These are phyloP conservation scores for Calycina herbarum DNA, from an alignment of 2,329 filamentous ascomycete genomes.

Conservation along the genomic window DNA sequence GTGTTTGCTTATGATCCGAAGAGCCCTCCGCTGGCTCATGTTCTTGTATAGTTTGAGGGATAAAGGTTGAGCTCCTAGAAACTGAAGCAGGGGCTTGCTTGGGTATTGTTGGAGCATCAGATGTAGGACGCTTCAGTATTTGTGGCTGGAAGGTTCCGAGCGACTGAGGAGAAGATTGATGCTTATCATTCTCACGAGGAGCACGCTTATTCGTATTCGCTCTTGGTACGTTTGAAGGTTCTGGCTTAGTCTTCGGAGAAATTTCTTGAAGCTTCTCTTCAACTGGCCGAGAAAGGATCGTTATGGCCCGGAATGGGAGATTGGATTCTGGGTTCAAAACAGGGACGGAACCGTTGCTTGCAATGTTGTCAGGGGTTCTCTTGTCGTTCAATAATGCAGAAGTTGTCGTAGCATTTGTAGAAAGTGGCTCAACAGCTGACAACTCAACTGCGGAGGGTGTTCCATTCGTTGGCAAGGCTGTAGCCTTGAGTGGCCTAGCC, in stretches of 20 bases:
- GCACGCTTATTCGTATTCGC: constrained; percentile 16
- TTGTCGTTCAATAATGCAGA: constrained; percentile 26
- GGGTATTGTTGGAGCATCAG: constrained; percentile 37
- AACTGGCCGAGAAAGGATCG: constrained; percentile 33
- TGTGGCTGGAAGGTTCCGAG: constrained; percentile 51
- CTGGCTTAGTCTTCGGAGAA: constrained; percentile 7
- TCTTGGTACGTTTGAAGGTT: constrained; percentile 8
- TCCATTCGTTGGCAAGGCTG: constrained; percentile 28
- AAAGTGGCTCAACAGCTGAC: constrained; percentile 35
- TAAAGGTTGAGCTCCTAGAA: constrained; percentile 17
- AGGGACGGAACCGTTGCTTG: constrained; percentile 21
- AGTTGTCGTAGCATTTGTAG: constrained; percentile 24
- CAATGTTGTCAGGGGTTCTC: constrained; percentile 23
- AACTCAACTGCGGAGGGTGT: constrained; percentile 37
- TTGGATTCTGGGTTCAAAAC: constrained; percentile 31
- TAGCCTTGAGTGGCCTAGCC: constrained; percentile 21
- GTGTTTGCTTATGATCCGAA: constrained; percentile 46
- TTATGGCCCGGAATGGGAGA: constrained; percentile 32
- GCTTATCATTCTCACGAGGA: neutral
- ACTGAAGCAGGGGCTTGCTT: constrained; percentile 13
- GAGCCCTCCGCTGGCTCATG: constrained; percentile 43
- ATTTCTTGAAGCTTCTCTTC: constrained; percentile 22
- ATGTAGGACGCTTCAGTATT: constrained; percentile 51
- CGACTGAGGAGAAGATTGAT: constrained; percentile 22
- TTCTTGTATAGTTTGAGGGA: constrained; percentile 31